Evolutionary conservation across 495 filamentous ascomycete genomes (phyloP), one percentile per base, ranked within the genome.

Genomic region (Neurospora sp.): DNA sequence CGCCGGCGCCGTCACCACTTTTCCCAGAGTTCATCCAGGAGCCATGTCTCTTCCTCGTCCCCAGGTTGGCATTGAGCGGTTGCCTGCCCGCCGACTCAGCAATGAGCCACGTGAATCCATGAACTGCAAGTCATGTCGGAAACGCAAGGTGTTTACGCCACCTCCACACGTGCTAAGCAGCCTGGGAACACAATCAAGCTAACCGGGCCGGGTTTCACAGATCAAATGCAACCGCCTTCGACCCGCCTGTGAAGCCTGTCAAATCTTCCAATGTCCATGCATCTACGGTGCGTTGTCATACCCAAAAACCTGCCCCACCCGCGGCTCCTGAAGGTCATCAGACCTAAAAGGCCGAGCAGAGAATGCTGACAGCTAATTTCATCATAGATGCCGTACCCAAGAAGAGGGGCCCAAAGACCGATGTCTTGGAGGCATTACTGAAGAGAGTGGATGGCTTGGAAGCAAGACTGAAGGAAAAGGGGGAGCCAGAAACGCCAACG

Each of bases 121-220:
- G 93, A 96, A 96, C 81, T 96, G 93, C 88, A 95, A 96, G 80
- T 94, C 91, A 31, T 96, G 93, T 85, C 89, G 93, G 75, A 96
- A 94, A 81, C 87, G 93, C 78, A 96, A 96, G 86, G 92, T 93
- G 80, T 71, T 70, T 5, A 69, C 72, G 77, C 69, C 74, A 70
- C 39, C 31, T 14, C 37, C 48, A 27, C 16, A 20, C 40, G 31
- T 54, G 11, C 71, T 35, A 9, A 46, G 16, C 38, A 23, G 59
- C 39, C 27, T 37, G 73, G 46, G 41, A 75, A 27, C 44, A 39
- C 23, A 39, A 9, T 37, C 35, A 41, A 66, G 23, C 76, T 78
- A 72, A 79, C 72, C n/a, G 48, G 59, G 62, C 44, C 27, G 42
- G 31, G 59, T 69, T 41, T 27, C 16, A 37, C 76, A 93, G 93